Evolutionary conservation across 768 basidiomycete genomes (phyloP), one percentile per base, ranked within the genome.

Genomic region (Podaxis mareebaensis): DNA sequence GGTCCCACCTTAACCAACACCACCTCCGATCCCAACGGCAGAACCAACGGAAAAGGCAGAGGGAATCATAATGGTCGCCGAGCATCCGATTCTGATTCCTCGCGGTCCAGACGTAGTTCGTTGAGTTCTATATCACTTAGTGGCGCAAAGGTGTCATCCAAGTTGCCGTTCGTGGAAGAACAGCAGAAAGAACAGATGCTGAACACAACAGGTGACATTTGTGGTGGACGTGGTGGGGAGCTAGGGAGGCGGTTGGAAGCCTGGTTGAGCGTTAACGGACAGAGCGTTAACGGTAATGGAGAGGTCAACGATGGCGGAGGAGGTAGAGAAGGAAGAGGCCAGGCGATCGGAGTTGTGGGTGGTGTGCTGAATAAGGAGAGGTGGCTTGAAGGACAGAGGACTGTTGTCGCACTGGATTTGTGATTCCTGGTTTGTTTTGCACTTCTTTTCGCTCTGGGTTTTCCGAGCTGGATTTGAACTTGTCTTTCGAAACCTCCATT

Each of bases 211-310:
- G 91, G 91, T 0, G 91, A 92, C 71, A 83, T 88, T 28, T 91
- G 91, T 73, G 91, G 91, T 42, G 91, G 91, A 39, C 81, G 88
- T 17, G 91, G 91, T 0, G 90, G 90, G 8, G 91, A 92, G 77
- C 76, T 93, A 6, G 91, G 91, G 44, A 75, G 89, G 58, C 75
- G 91, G 60, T 75, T 93, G 59, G 91, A 93, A 74, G 90, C 87
- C 46, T 90, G 90, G 87, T 76, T 92, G 67, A 83, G 79, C 6
- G 79, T 81, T 3, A 78, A 72, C 65, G 79, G 76, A 38, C 71
- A 72, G n/a, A 81, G 79, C 10, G 78, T 80, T 3, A 77, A 71
- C 65, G 79, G 76, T 36, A 71, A 72, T 26, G 71, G 70, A 33
- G 33, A 33, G 33, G 78, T 80, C 2, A 77, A 71, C 65, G 79